Evolutionary conservation across 148 eudicot species (phyloP).

Genomic region (Pharnaceum exiguum): DNA sequence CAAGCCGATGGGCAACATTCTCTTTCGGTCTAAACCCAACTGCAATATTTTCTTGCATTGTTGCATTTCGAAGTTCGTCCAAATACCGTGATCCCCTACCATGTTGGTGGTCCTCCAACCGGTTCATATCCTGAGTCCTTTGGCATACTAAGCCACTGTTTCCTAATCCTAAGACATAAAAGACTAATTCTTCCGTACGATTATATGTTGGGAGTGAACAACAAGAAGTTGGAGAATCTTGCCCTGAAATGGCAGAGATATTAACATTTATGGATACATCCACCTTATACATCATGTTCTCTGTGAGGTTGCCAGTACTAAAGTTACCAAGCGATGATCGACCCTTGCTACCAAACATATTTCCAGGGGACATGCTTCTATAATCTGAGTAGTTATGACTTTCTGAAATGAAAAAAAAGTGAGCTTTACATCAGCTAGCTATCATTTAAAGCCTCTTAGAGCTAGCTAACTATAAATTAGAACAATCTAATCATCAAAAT

Average conservation of each 20-base stretch:
- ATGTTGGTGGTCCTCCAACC: constrained; percentile 30
- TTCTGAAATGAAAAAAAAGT: constrained; percentile 31
- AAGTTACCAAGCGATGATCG: constrained; percentile 21
- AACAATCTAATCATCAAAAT: no score
- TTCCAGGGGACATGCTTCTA: constrained; percentile 21
- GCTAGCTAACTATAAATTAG: no score
- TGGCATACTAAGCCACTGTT: constrained; percentile 40
- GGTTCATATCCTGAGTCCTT: constrained; percentile 20
- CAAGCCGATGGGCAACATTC: constrained; percentile 72
- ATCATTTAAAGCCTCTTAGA: not conserved
- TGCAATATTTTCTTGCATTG: constrained; percentile 34
- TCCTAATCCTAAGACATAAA: constrained; percentile 54
- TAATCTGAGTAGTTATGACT: constrained; percentile 24
- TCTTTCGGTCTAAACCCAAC: constrained; percentile 34
- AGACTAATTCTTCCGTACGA: constrained; percentile 38
- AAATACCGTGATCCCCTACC: constrained; percentile 32
- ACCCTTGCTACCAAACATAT: constrained; percentile 19
- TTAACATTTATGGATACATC: constrained; percentile 36
- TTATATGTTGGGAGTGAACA: constrained; percentile 26
- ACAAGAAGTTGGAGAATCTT: constrained; percentile 23
- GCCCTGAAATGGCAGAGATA: constrained; percentile 19
- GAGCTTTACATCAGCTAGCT: constrained; percentile 9
- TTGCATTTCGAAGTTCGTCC: constrained; percentile 42
- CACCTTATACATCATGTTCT: constrained; percentile 28
- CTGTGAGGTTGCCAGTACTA: constrained; percentile 18